Base-by-base conservation (phyloP, 768 basidiomycete genomes). In the Pleurotus djamor region DNA sequence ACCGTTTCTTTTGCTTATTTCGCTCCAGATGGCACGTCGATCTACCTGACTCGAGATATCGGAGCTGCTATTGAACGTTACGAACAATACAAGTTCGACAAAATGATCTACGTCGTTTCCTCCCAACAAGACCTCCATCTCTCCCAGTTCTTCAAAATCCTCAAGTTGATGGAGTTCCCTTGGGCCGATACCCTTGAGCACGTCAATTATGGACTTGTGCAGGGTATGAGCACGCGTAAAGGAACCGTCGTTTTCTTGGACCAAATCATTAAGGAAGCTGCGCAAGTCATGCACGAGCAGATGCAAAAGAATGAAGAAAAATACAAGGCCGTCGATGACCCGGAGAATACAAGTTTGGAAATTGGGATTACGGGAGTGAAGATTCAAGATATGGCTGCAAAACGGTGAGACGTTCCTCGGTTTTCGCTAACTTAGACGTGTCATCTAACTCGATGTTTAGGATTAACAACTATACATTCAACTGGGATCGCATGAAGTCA, bases 311-410 rank as follows among this genome's bases (percentile, higher is more conserved):
- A 98, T 70, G 88, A 93, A 74, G 94, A 87, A 55, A 99, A 98
- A 74, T 98, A 96, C 67, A 83, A 78, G 3, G 86, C 88, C 28
- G 82, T 99, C 38, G 92, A 93, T 67, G 86, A 99, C 71, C 96
- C 96, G 0, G 89, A 92, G 68, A 75, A 72, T 49, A 89, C 88
- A 48, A 83, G 85, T 59, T 80, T 81, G 62, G 91, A 96, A 72
- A 87, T 98, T 50, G 97, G 96, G 16, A 94, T 97, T 66, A 91
- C 94, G 0, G 94, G 94, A 2, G 89, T 99, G 64, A 98, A 98
- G 79, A 95, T 99, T 60, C 97, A 99, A 73, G 95, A 97, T 69
- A 95, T 96, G 94, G 83, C 90, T 45, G 94, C 93, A 12, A 96
- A 94, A 72, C 80, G 94, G 94, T 94, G 63, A 48, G 84, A 58